Conservation (phyloP, 768 basidiomycete species). For the Podaxis sp. region DNA sequence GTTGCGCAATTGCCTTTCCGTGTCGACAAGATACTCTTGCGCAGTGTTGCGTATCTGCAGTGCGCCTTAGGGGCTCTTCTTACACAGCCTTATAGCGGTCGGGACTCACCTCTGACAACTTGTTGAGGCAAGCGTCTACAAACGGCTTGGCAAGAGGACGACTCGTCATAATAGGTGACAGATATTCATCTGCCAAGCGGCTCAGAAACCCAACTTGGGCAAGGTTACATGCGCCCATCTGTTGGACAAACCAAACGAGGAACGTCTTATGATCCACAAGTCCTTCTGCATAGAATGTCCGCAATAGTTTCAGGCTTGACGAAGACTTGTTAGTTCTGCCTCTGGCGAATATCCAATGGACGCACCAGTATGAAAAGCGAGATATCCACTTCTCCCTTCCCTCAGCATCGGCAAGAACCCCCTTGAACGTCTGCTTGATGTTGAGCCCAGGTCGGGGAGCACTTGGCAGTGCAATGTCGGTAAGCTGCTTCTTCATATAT, state of each 20-base stretch:
- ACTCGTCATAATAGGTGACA: constrained; percentile 60
- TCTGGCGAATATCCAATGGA: neutral
- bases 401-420: constrained; percentile 68
- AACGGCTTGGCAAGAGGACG: constrained; percentile 70
- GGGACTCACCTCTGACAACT: constrained; percentile 55
- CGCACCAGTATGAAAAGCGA: constrained; percentile 73
- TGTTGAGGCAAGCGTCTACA: constrained; percentile 63
- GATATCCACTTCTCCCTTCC: constrained; percentile 73
- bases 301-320: constrained; percentile 61
- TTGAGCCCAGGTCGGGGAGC: constrained; percentile 72
- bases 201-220: constrained; percentile 78
- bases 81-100: neutral
- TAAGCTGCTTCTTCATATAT: constrained; percentile 79
- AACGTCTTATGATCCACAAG: constrained; percentile 77
- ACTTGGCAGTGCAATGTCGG: constrained; percentile 75
- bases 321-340: neutral
- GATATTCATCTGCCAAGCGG: constrained; percentile 75
- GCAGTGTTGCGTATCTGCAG: constrained; percentile 51
- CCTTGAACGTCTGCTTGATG: constrained; percentile 82
- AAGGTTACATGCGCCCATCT: constrained; percentile 72
- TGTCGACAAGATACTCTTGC: constrained; percentile 49
- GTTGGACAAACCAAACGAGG: constrained; percentile 74
- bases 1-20: constrained; percentile 48
- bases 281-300: constrained; percentile 76
- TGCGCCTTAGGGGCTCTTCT: neutral